Evolutionary conservation across 352 stramenopile species (phyloP), one percentile per base, ranked within the genome.

Genomic region (Phytopythium oedochilum): DNA sequence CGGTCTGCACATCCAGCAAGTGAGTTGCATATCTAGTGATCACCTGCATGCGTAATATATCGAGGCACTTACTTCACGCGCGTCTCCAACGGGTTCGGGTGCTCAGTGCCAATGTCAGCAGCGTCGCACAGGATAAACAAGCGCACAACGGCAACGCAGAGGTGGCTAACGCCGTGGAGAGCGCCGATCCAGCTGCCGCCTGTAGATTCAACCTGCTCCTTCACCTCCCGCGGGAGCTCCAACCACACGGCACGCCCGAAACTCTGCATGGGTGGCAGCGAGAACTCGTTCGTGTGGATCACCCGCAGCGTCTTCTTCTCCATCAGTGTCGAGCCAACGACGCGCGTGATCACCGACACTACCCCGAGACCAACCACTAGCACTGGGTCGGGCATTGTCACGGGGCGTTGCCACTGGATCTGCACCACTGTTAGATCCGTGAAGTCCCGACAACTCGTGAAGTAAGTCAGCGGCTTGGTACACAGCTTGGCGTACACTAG

Each of bases 191-290:
- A 91, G 14, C 61, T 73, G 28, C 54, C 54, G 7, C 59, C 60
- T 0, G 34, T 59, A 0, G 25, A 50, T 53, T 89, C 72, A 0
- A 93, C 70, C 18, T 70, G 25, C 0, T 67, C 54, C 31, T 66
- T 65, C 14, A 95, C 39, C 32, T 48, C 28, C 31, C 65, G 51
- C 9, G 92, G 89, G 6, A 98, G 68, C 66, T 99, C 96, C 15
- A 99, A 68, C 97, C 97, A 99, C 14, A 98, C 59, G 10, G 86
- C 96, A 61, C 96, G 83, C 8, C 93, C 98, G 43, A 97, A 95
- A 51, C 86, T 94, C 71, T 99, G 89, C 83, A 99, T 96, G 1
- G 82, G 86, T 15, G 97, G 97, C n/a, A 99, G 71, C 0, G 83
- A 89, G 55, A 99, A 97, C 57, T 98, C 91, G 46, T 86, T 92